A percentile compares a stretch with the other conserved stretches of the same genome.
Conservation (phyloP, 2,329 filamentous ascomycete genomes). For the Leptographium galeiforme region DNA sequence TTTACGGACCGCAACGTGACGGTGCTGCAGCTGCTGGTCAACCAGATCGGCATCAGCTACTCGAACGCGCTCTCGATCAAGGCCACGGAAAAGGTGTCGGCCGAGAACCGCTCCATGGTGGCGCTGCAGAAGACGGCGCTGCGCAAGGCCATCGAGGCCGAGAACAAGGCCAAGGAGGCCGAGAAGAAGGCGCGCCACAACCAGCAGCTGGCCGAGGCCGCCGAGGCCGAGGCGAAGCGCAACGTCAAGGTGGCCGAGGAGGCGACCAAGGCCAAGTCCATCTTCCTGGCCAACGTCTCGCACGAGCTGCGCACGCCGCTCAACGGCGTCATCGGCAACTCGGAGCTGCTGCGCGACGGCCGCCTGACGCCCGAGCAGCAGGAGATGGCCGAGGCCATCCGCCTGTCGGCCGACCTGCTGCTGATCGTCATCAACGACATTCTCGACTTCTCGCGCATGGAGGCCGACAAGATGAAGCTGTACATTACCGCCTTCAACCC, state of each 20-base stretch:
- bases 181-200: slow-evolving; percentile 66
- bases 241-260: slow-evolving; percentile 75
- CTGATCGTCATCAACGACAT: slow-evolving; percentile 95
- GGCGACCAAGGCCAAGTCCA: slow-evolving; percentile 69
- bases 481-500: slow-evolving; percentile 58
- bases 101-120: slow-evolving; percentile 67
- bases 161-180: slow-evolving; percentile 63
- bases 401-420: slow-evolving; percentile 72
- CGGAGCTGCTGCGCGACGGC: slow-evolving; percentile 68
- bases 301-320: slow-evolving; percentile 73
- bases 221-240: slow-evolving; percentile 62
- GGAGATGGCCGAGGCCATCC: slow-evolving; percentile 79
- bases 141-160: slow-evolving; percentile 56
- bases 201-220: slow-evolving; percentile 69
- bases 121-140: slow-evolving; percentile 62
- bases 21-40: slow-evolving; percentile 57
- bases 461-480: slow-evolving; percentile 75
- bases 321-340: slow-evolving; percentile 81
- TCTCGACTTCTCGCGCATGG: slow-evolving; percentile 87
- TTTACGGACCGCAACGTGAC: slow-evolving; percentile 64
- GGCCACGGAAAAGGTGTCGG: slow-evolving; percentile 62
- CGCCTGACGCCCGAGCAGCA: slow-evolving; percentile 61
- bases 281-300: slow-evolving; percentile 68
- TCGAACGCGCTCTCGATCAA: slow-evolving; percentile 55
- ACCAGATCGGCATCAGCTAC: slow-evolving; percentile 64